Percentiles rank a stretch among this genome's conserved stretches.
phyloP scores from a whole-genome alignment of 73 alveolate genomes.

The Paramecium tetraurelia region DNA sequence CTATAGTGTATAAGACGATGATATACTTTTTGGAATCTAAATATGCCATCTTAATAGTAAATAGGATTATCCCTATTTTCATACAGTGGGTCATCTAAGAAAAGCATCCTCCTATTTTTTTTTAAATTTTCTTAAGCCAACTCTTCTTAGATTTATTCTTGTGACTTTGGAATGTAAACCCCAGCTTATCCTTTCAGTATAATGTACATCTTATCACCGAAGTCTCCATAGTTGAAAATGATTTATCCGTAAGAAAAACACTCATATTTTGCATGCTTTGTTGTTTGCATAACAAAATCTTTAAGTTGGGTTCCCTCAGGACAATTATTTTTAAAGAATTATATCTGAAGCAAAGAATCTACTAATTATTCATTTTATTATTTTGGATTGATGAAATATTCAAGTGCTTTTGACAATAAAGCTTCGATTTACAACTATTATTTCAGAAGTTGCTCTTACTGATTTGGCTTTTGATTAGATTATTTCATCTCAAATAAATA shows the following conservation, averaged over 20 bases:
- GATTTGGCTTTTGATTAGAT: too few species aligned
- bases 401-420: too few species aligned
- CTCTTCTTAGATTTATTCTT: not conserved
- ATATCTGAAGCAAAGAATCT: not conserved
- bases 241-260: not conserved
- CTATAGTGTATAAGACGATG: not conserved
- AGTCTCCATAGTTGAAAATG: constrained; percentile 15
- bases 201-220: not conserved
- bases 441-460: too few species aligned
- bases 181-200: not conserved
- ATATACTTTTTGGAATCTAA: not conserved
- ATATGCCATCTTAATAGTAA: not conserved
- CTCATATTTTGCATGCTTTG: not conserved
- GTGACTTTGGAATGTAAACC: not conserved
- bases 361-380: not conserved
- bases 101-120: not conserved
- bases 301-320: not conserved
- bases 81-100: not conserved
- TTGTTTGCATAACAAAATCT: not conserved
- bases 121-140: not conserved
- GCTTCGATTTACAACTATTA: too few species aligned
- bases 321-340: not conserved
- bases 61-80: not conserved
- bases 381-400: too few species aligned
- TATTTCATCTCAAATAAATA: too few species aligned